Conservation (phyloP, 108 stramenopile species). For the Seminavis robusta region DNA sequence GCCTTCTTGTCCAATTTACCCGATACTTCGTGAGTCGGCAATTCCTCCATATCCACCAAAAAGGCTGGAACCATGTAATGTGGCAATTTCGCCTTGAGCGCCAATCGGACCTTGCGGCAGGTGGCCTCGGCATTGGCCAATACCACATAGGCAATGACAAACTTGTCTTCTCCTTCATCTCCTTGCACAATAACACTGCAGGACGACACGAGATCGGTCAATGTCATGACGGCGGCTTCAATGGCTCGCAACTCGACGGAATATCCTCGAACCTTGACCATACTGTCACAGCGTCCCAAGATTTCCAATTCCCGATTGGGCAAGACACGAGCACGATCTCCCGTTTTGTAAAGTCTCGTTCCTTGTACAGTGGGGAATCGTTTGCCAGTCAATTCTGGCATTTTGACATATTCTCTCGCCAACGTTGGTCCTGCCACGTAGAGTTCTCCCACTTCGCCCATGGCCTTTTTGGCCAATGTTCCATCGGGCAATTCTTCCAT, state of each 20-base stretch:
- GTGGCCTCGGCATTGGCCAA: slow-evolving; percentile 38
- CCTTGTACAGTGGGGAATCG: slow-evolving; percentile 52
- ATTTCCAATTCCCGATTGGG: slow-evolving; percentile 73
- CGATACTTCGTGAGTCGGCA: no score
- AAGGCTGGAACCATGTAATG: no score
- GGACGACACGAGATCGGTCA: slow-evolving; percentile 50
- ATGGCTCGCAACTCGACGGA: slow-evolving; percentile 73
- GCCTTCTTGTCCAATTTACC: no score
- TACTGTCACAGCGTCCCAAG: slow-evolving; percentile 75
- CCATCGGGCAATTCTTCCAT: no score
- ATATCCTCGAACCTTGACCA: slow-evolving; percentile 87
- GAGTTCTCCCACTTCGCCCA: slow-evolving; percentile 42
- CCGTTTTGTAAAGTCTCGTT: slow-evolving; percentile 58
- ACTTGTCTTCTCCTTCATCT: slow-evolving; percentile 73
- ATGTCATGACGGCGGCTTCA: slow-evolving; percentile 47
- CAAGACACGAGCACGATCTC: slow-evolving; percentile 68
- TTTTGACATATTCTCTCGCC: slow-evolving; percentile 72
- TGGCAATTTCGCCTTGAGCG: slow-evolving; percentile 67
- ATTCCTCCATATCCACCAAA: no score
- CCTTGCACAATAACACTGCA: slow-evolving; percentile 69
- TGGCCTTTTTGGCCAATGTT: no score
- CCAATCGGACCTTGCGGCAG: slow-evolving; percentile 55
- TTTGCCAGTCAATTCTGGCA: slow-evolving; percentile 65
- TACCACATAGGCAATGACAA: slow-evolving; percentile 75
- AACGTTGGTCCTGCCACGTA: slow-evolving; percentile 73